A percentile compares a stretch with the other conserved stretches of the same genome.
phyloP scores from a whole-genome alignment of 148 eudicot genomes.

The Selenicereus undatus region DNA sequence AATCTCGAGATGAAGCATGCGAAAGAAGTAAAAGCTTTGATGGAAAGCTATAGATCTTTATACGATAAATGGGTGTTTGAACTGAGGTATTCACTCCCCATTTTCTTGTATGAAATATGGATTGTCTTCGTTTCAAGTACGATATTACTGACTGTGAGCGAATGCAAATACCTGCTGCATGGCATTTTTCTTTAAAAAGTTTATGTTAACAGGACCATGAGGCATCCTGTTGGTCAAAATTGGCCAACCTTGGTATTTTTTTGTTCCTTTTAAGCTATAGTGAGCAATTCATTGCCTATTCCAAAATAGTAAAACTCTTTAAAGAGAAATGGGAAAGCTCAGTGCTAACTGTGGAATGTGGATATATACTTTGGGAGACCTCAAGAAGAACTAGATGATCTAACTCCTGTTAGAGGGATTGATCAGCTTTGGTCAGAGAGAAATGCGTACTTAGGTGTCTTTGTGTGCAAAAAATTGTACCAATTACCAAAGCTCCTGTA shows the following conservation, averaged over 20 bases:
- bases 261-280: neutral
- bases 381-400: no score
- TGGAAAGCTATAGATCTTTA: slow-evolving; percentile 49
- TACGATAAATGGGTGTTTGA: slow-evolving; percentile 69
- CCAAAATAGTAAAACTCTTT: neutral
- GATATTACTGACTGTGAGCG: neutral
- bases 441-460: no score
- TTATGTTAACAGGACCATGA: neutral
- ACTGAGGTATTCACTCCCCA: slow-evolving; percentile 37
- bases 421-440: no score
- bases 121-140: neutral
- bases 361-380: no score
- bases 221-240: neutral
- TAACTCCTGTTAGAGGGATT: no score
- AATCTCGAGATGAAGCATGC: slow-evolving; percentile 72
- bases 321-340: neutral
- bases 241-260: neutral
- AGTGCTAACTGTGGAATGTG: neutral
- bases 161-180: neutral
- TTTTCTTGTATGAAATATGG: slow-evolving; percentile 4
- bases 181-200: neutral
- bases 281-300: neutral
- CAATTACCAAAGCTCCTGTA: no score
- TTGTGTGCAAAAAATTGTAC: no score
- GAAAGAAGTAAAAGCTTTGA: slow-evolving; percentile 56